Evolutionary conservation across 192 early-diverging fungal species (phyloP), one percentile per base, ranked within the genome.

Genomic region (Haplosporangium gracile): DNA sequence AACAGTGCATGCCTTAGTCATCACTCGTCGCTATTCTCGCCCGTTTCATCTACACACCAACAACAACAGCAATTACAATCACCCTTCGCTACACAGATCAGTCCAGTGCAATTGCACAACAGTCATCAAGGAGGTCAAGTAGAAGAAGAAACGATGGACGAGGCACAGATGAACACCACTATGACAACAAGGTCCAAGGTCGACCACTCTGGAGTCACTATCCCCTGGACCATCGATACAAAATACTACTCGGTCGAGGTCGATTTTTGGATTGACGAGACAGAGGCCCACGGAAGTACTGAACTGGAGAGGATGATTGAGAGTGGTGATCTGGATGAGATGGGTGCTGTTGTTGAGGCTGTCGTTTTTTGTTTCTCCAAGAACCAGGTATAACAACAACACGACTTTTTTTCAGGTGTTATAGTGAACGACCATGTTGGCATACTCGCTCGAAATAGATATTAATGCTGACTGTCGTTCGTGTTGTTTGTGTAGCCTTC

Each of bases 181-280:
- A 65, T 39, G 70, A 51, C 45, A 40, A 78, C 60, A 63, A 68
- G 75, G 32, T 72, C 70, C 43, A 80, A 53, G 16, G 43, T 63
- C 32, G 80, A 78, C 45, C 86, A 78, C 60, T 88, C 89, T 20
- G 91, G 91, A 18, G 72, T 88, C 3, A 88, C 76, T 40, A 86
- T 91, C 63, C 93, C 93, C 34, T 92, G 90, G 87, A 89, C 72
- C 1, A 89, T 95, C 43, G 82, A 91, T 29, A 95, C 92, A 40
- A 94, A 94, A 70, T 95, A 95, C 84, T 95, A 95, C 78, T 90
- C 88, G 6, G 94, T 94, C 18, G 68, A 91, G 10, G 89, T 95
- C 7, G 90, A 89, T 49, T 91, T 94, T 87, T 94, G 94, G 94
- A 72, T 94, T 34, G 94, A 95, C 74, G 90, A 91, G 76, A 89